Conservation (phyloP, 768 basidiomycete species). For the Phanerodontia chrysosporium region DNA sequence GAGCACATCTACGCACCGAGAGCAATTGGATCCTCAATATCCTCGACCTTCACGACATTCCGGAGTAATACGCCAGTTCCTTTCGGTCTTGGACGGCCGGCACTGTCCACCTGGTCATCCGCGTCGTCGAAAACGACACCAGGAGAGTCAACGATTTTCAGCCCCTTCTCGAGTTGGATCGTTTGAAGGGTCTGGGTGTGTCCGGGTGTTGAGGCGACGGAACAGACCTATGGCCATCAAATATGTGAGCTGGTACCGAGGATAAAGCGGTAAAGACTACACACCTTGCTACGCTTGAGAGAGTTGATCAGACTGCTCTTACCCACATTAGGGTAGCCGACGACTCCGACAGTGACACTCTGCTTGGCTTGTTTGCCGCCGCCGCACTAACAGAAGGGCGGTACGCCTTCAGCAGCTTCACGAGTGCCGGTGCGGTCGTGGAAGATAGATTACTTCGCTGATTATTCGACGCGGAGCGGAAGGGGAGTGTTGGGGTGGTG, state of each 20-base stretch:
- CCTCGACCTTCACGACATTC: conserved; percentile 88
- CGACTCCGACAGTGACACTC: conserved; percentile 82
- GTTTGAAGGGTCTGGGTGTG: conserved; percentile 92
- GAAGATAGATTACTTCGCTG: conserved; percentile 82
- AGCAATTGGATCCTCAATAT: conserved; percentile 84
- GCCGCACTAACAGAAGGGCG: conserved; percentile 42
- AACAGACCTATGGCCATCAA: too few species aligned
- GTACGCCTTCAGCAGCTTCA: conserved; percentile 82
- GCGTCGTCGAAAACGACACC: conserved; percentile 96
- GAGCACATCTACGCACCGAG: conserved; percentile 56
- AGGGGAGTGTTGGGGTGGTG: conserved; percentile 88
- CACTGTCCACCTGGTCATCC: conserved; percentile 38
- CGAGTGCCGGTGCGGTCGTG: conserved; percentile 67
- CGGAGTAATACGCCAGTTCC: conserved; percentile 63
- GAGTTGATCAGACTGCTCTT: conserved; percentile 95
- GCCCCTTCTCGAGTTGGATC: conserved; percentile 86
- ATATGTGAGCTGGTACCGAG: too few species aligned
- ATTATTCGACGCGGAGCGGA: conserved; percentile 72
- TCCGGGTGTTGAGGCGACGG: conserved; percentile 91
- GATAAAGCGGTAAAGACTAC: conserved; percentile 4
- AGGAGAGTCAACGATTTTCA: conserved; percentile 92
- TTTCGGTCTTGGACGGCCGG: conserved; percentile 37
- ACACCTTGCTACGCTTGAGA: conserved; percentile 76
- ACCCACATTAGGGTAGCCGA: conserved; percentile 96
- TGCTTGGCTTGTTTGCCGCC: conserved; percentile 33